Conservation (phyloP, 306 rosid genomes). For the Lablab purpureus region DNA sequence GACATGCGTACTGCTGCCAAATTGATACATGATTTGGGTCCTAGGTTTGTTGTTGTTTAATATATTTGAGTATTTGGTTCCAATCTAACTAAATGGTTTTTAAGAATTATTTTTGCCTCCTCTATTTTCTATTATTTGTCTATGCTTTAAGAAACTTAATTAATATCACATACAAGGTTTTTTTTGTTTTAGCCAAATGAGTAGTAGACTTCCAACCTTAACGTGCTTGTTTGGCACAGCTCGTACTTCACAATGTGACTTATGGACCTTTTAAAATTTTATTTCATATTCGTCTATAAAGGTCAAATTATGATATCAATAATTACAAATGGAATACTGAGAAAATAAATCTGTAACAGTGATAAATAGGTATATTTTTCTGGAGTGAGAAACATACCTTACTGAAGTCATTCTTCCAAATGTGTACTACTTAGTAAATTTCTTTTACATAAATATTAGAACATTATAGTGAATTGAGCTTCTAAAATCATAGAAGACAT, state of each 20-base stretch:
- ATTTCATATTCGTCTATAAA: neutral
- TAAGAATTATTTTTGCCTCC: conserved; percentile 16
- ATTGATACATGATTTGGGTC: conserved; percentile 77
- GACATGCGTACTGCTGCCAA: conserved; percentile 92
- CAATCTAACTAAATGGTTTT: conserved; percentile 25
- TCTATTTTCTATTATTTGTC: neutral
- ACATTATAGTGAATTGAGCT: neutral
- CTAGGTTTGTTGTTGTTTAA: conserved; percentile 63
- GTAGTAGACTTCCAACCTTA: conserved; percentile 1
- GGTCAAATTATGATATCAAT: conserved; percentile 1
- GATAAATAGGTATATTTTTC: neutral
- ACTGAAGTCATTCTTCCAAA: neutral
- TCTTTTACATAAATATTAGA: neutral
- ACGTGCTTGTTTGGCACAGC: neutral
- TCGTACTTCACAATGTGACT: neutral
- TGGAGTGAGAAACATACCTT: conserved; percentile 21
- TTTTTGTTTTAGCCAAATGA: conserved; percentile 7
- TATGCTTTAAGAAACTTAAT: neutral
- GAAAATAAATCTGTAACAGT: neutral
- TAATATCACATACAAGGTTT: neutral
- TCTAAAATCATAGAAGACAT: conserved; percentile 18
- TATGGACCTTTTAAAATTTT: neutral
- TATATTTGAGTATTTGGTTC: conserved; percentile 21
- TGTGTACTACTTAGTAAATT: neutral
- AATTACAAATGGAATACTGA: conserved; percentile 16